phyloP scores from a whole-genome alignment of 2,329 filamentous ascomycete genomes.

The Neonectria ditissima region DNA sequence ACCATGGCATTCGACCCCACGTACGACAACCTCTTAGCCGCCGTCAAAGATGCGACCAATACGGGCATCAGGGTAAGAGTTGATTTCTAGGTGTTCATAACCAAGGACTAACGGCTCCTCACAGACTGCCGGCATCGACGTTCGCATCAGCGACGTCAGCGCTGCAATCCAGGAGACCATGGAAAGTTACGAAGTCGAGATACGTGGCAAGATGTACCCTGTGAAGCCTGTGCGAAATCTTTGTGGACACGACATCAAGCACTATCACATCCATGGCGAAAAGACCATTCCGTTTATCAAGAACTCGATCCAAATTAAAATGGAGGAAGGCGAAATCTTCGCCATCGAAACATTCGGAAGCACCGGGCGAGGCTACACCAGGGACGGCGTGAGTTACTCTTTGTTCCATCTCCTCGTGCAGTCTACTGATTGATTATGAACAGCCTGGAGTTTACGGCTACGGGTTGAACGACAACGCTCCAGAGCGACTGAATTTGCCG shows the following conservation, averaged over 20 bases:
- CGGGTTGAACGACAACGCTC: constrained; percentile 44
- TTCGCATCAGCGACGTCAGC: constrained; percentile 84
- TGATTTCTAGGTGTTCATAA: rapidly evolving
- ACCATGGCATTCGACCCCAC: constrained; percentile 78
- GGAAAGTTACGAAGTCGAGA: constrained; percentile 90
- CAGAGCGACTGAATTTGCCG: constrained; percentile 50
- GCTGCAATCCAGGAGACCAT: constrained; percentile 86
- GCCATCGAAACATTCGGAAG: constrained; percentile 95
- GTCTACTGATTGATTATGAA: neutral
- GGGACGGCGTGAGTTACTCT: constrained; percentile 74
- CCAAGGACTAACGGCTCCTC: constrained; percentile 10
- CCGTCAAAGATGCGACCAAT: constrained; percentile 81
- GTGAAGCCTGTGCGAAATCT: constrained; percentile 86
- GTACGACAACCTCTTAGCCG: constrained; percentile 77
- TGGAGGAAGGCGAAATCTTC: constrained; percentile 94
- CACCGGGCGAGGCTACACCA: constrained; percentile 84
- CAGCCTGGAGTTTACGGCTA: neutral
- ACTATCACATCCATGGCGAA: constrained; percentile 86
- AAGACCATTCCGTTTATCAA: constrained; percentile 94
- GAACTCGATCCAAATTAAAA: constrained; percentile 84
- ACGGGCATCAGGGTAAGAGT: constrained; percentile 75
- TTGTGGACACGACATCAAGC: constrained; percentile 86
- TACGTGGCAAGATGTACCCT: constrained; percentile 79
- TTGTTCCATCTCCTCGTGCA: neutral
- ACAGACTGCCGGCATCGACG: constrained; percentile 80